phyloP scores from a whole-genome alignment of 179 eudicot genomes.

The Camellia oleifera region DNA sequence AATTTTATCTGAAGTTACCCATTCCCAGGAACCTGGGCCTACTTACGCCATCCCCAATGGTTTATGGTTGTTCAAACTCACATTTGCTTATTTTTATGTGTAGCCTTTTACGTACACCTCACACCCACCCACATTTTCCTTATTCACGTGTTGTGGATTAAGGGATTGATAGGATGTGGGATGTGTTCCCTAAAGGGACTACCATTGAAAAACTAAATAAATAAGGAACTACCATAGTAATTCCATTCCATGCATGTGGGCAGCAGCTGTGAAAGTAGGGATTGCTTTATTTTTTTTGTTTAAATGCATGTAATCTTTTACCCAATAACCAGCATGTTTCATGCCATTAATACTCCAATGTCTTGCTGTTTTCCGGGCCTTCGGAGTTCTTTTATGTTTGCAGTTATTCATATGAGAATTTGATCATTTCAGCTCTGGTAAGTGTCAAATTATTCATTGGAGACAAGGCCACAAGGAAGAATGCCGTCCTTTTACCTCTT shows the following conservation, averaged over 20 bases:
- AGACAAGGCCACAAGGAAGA: slow-evolving; percentile 90
- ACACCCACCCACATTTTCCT: neutral
- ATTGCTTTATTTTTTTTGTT: neutral
- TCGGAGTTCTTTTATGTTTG: neutral
- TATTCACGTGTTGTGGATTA: neutral
- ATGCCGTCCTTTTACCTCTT: slow-evolving; percentile 44
- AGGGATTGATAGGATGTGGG: neutral
- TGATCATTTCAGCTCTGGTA: slow-evolving; percentile 66
- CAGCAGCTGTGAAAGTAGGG: slow-evolving; percentile 5
- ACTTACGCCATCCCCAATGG: neutral
- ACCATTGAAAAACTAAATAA: too few relatives aligned
- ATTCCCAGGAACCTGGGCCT: neutral
- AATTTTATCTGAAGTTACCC: too few relatives aligned
- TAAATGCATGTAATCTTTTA: neutral
- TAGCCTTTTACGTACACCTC: neutral
- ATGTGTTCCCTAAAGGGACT: neutral
- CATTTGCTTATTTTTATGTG: neutral
- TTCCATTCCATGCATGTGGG: neutral
- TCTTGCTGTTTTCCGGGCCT: neutral
- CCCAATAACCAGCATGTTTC: neutral
- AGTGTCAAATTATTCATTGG: slow-evolving; percentile 94
- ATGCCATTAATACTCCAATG: neutral
- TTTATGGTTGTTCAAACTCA: neutral
- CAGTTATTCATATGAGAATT: slow-evolving; percentile 13
- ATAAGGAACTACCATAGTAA: neutral